Evolutionary conservation across 2,329 filamentous ascomycete genomes (phyloP).

Genomic region (Xylariaceae sp.): DNA sequence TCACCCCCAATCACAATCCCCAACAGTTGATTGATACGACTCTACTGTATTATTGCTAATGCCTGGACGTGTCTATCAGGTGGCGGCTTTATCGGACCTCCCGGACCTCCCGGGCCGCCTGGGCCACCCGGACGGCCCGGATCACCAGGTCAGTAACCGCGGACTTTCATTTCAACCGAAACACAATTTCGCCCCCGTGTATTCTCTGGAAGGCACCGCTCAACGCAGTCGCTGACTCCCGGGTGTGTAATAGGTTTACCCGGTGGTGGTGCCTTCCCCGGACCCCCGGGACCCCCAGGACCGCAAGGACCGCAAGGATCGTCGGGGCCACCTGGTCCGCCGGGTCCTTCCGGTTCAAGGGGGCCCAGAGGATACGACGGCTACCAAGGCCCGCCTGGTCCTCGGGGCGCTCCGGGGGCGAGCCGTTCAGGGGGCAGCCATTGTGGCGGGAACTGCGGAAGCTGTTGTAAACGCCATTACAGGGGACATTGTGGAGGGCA

Average conservation of each 20-base stretch:
- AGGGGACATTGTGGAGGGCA: not conserved
- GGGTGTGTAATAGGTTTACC: not conserved
- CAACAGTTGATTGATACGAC: no score
- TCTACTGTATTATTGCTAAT: no score
- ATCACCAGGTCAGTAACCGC: no score
- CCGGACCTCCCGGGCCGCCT: not conserved
- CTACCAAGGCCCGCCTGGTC: not conserved
- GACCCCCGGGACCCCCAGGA: not conserved
- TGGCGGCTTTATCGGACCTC: not conserved
- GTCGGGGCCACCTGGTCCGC: not conserved
- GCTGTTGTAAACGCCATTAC: not conserved
- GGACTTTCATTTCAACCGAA: no score
- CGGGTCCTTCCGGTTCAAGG: not conserved
- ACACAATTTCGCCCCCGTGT: no score
- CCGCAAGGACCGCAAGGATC: not conserved
- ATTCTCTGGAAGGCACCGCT: not conserved
- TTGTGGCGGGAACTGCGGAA: not conserved
- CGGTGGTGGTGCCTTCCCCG: not conserved
- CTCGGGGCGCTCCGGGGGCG: no score
- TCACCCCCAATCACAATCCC: no score
- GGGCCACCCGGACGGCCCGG: not conserved
- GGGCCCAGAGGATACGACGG: not conserved
- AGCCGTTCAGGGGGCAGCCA: no score
- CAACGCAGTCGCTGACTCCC: not conserved
- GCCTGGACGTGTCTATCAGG: no score